phyloP scores from a whole-genome alignment of 1,284 basidiomycete genomes.

The Microbotryomycetes sp. region DNA sequence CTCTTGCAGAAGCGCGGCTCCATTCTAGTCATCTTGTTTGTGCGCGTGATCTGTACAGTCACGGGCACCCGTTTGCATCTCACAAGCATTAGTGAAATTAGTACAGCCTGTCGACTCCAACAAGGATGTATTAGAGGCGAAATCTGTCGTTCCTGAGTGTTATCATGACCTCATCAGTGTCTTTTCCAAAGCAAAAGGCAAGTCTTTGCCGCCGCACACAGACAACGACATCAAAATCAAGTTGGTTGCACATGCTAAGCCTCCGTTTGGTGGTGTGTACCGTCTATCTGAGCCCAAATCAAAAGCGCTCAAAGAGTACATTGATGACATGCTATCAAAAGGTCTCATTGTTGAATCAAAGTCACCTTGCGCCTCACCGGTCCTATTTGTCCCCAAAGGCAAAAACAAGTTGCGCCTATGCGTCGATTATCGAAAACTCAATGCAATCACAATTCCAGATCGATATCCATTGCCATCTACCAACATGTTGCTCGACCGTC shows the following conservation, averaged over 20 bases:
- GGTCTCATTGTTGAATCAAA: constrained; percentile 10
- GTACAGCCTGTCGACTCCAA: too few species aligned
- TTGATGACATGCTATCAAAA: constrained; percentile 7
- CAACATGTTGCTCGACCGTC: constrained; percentile 42
- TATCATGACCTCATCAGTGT: constrained; percentile 18
- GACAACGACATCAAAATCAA: constrained; percentile 24
- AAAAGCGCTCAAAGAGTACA: constrained; percentile 1
- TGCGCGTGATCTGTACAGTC: too few species aligned
- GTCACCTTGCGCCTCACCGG: constrained; percentile 45
- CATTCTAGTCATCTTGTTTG: too few species aligned
- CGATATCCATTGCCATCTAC: constrained; percentile 42
- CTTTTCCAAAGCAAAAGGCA: constrained; percentile 14
- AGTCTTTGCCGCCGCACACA: constrained; percentile 13
- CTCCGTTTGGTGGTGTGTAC: constrained; percentile 20
- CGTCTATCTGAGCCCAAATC: constrained; percentile 10
- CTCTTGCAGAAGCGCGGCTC: too few species aligned
- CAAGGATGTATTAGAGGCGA: too few species aligned
- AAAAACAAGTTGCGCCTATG: constrained; percentile 43
- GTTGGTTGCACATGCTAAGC: constrained; percentile 4
- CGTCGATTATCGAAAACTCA: constrained; percentile 47
- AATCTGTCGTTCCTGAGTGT: constrained; percentile 1
- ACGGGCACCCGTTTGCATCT: too few species aligned
- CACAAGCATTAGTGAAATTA: too few species aligned
- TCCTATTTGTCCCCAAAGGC: constrained; percentile 50
- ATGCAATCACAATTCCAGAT: constrained; percentile 43